These are phyloP conservation scores for Cucumis cinereus DNA, from an alignment of 306 rosid species.

Conservation along the genomic window DNA sequence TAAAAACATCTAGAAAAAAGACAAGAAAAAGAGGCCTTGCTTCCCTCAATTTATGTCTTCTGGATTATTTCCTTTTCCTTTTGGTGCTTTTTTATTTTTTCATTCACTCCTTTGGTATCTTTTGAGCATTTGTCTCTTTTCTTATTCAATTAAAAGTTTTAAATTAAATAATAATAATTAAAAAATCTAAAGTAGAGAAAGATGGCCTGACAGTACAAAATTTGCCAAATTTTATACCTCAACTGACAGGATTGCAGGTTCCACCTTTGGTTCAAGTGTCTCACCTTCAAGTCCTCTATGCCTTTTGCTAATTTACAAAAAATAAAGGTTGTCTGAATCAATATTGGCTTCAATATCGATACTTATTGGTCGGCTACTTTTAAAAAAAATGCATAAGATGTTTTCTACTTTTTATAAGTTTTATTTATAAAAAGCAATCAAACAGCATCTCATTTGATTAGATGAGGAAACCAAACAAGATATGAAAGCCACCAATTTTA, in stretches of 20 bases:
- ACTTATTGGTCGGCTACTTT: neutral
- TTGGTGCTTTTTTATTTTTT: too few species aligned
- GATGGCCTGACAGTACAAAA: neutral
- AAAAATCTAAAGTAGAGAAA: neutral
- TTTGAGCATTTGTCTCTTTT: too few species aligned
- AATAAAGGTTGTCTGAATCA: constrained; percentile 11
- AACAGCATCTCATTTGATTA: neutral
- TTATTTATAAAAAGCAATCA: neutral
- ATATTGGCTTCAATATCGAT: constrained; percentile 2
- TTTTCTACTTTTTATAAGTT: neutral
- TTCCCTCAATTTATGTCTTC: neutral
- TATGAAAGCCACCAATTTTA: neutral
- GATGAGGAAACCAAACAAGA: neutral
- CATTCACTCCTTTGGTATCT: too few species aligned
- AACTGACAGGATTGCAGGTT: constrained; percentile 79
- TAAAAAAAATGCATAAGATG: neutral
- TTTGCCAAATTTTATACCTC: constrained; percentile 36
- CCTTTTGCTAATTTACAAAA: constrained; percentile 37
- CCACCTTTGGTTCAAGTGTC: constrained; percentile 35
- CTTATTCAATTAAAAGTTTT: too few species aligned
- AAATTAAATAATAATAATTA: too few species aligned
- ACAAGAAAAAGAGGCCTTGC: neutral
- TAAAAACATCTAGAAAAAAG: neutral
- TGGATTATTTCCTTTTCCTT: too few species aligned
- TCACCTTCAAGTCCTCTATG: constrained; percentile 40